Evolutionary conservation across 306 rosid species (phyloP), one percentile per base, ranked within the genome.

Genomic region (Lathyrus sativus): DNA sequence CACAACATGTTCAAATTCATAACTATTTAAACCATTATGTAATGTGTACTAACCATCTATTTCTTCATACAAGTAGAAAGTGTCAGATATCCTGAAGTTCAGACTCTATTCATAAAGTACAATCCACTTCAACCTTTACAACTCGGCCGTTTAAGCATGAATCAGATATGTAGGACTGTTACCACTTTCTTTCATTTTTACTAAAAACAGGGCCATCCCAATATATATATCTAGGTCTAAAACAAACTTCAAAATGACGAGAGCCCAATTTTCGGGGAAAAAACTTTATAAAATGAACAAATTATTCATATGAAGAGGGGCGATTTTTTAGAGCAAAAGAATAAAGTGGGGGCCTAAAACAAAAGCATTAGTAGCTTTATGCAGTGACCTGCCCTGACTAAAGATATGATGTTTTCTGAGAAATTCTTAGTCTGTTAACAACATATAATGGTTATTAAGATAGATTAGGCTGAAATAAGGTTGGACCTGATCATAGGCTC

Each of bases 401-500:
- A 1, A 72, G 43, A 29, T 62, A 76, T 43, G 22, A 2, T 68
- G 39, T 61, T 35, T 29, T 43, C 65, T 48, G 12, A 57, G 42
- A 68, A 57, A 73, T 12, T 43, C 62, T 18, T 49, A 56, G 22
- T 50, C 53, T 35, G 11, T 18, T 45, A 73, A 69, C 33, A 64
- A 41, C 22, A 65, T 2, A 64, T 51, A 29, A 28, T 11, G 39
- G 35, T 41, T 51, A 29, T 35, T 29, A 33, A 61, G 65, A 45
- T 67, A 53, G 33, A 28, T 50, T 31, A 57, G 56, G 55, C 18
- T 10, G 67, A 58, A 55, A 70, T 55, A 67, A 22, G 76, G 72
- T 69, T 57, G 60, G 57, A 88, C 96, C 96, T 92, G 98, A 72
- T 92, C 96, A 74, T 85, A 92, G 44, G 96, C 96, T 83, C 96